phyloP scores from a whole-genome alignment of 2,329 filamentous ascomycete species.

The Chrysoporthe austroafricana region DNA sequence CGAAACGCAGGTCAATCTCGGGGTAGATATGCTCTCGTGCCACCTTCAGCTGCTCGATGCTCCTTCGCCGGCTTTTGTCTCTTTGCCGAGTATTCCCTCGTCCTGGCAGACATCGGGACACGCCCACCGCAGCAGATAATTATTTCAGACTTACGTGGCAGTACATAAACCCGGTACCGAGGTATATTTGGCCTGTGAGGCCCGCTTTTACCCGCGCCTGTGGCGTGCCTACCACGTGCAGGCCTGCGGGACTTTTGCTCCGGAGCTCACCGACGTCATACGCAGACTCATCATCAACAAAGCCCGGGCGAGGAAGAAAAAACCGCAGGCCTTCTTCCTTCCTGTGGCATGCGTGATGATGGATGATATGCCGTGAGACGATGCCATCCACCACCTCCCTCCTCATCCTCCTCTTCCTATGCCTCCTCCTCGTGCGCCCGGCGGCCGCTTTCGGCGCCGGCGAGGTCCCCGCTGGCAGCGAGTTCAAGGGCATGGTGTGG shows the following conservation, averaged over 20 bases:
- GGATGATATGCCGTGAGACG: conserved; percentile 7
- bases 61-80: no score
- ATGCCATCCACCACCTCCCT: conserved; percentile 18
- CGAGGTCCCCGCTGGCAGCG: conserved; percentile 41
- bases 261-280: neutral
- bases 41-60: no score
- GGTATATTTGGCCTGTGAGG: neutral
- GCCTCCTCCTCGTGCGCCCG: conserved; percentile 36
- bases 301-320: neutral
- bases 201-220: conserved; percentile 6
- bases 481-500: conserved; percentile 47
- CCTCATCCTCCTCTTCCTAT: conserved; percentile 21
- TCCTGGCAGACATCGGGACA: no score
- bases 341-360: neutral
- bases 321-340: neutral
- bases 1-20: no score
- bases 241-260: conserved; percentile 6
- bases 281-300: neutral
- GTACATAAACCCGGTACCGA: neutral
- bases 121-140: neutral
- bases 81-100: no score
- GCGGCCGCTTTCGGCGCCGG: conserved; percentile 45
- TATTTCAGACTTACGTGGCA: neutral
- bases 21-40: no score
- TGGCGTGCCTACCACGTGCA: neutral